phyloP scores from a whole-genome alignment of 2,329 filamentous ascomycete genomes.

The Fusarium musae region DNA sequence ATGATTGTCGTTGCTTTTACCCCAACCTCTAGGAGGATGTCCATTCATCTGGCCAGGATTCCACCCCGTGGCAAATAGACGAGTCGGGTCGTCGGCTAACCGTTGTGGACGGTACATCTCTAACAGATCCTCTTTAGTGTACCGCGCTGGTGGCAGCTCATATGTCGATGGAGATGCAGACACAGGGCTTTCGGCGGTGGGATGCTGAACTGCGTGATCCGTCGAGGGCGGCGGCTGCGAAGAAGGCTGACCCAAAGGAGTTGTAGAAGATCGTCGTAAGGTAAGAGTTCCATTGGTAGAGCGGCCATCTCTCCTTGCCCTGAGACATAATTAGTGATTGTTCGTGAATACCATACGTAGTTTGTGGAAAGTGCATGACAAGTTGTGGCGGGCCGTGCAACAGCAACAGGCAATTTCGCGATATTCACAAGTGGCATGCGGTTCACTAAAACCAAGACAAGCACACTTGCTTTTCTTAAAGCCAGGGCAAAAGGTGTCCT shows the following conservation, averaged over 20 bases:
- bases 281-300: conserved; percentile 72
- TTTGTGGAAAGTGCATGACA: conserved; percentile 18
- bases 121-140: conserved; percentile 82
- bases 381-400: neutral
- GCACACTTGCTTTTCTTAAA: neutral
- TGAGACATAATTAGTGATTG: conserved; percentile 46
- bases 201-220: conserved; percentile 55
- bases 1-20: conserved; percentile 79
- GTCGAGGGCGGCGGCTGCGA: conserved; percentile 51
- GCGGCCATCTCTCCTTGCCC: conserved; percentile 68
- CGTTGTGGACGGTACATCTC: conserved; percentile 71
- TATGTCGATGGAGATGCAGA: conserved; percentile 39
- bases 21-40: conserved; percentile 74
- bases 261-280: conserved; percentile 72
- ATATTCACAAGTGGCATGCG: neutral
- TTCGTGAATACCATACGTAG: neutral
- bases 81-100: conserved; percentile 65
- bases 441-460: neutral
- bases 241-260: conserved; percentile 57
- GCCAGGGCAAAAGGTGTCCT: neutral
- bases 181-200: conserved; percentile 51
- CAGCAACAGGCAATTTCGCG: neutral
- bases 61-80: conserved; percentile 81
- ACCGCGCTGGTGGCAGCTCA: conserved; percentile 65
- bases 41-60: conserved; percentile 79